Conservation (phyloP, 257 asterid species). For the Solanum virginianum region DNA sequence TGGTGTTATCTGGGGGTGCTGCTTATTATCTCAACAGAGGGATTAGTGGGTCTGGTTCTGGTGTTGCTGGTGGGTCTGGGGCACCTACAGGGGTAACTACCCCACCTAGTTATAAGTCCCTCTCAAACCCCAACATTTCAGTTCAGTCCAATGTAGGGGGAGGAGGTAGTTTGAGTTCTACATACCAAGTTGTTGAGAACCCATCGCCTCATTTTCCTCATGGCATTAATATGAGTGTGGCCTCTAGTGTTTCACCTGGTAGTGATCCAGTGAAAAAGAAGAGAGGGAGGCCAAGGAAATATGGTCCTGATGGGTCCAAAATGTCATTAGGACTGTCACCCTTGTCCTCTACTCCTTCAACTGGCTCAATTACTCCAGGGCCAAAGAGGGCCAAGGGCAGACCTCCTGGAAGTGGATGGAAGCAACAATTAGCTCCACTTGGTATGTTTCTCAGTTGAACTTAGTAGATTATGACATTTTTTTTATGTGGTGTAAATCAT, state of each 20-base stretch:
- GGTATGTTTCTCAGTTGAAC: slow-evolving; percentile 29
- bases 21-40: slow-evolving; percentile 18
- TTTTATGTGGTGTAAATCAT: background rate
- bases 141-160: slow-evolving; percentile 44
- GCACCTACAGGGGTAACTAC: slow-evolving; percentile 9
- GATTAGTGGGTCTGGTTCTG: slow-evolving; percentile 15
- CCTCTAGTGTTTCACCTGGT: slow-evolving; percentile 25
- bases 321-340: slow-evolving; percentile 66
- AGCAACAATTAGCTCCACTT: slow-evolving; percentile 89
- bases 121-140: slow-evolving; percentile 36
- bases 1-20: slow-evolving; percentile 19
- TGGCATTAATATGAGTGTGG: slow-evolving; percentile 21
- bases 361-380: slow-evolving; percentile 32
- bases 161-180: slow-evolving; percentile 20
- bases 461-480: background rate
- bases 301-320: slow-evolving; percentile 76
- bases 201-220: slow-evolving; percentile 41
- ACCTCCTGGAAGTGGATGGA: slow-evolving; percentile 95
- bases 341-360: slow-evolving; percentile 34
- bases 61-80: slow-evolving; percentile 9
- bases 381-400: slow-evolving; percentile 58
- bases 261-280: slow-evolving; percentile 68
- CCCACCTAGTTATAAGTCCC: slow-evolving; percentile 38
- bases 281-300: slow-evolving; percentile 94
- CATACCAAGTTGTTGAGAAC: slow-evolving; percentile 49